These are phyloP conservation scores for Actinomortierella ambigua DNA, from an alignment of 371 early-diverging fungal genomes.

Conservation along the genomic window DNA sequence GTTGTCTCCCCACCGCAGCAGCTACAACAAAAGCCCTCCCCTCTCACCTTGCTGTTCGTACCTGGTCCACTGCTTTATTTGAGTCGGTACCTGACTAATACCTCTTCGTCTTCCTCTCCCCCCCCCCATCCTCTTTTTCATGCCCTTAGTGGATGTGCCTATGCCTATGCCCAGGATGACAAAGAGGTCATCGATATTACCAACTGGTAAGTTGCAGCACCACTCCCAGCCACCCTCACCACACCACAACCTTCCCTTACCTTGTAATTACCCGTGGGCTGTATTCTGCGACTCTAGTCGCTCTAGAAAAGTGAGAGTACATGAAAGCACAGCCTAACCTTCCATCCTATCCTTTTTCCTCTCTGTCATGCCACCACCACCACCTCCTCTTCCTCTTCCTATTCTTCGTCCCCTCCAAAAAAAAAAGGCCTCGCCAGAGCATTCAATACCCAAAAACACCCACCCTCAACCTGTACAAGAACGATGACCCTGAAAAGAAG, in stretches of 20 bases:
- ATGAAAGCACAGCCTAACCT: neutral
- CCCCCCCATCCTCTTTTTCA: neutral
- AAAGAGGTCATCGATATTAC: conserved; percentile 60
- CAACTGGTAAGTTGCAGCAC: conserved; percentile 59
- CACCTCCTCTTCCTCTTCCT: neutral
- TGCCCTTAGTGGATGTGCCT: conserved; percentile 54
- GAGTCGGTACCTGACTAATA: neutral
- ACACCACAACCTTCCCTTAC: neutral
- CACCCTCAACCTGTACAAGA: conserved; percentile 50
- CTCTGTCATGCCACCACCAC: no score
- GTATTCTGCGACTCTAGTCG: no score
- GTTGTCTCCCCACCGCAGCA: no score
- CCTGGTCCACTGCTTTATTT: neutral
- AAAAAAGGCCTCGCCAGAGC: conserved; percentile 64
- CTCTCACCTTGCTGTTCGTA: neutral
- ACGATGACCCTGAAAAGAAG: conserved; percentile 34
- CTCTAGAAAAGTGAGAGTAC: no score
- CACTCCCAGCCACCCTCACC: no score
- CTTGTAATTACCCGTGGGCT: conserved; percentile 1
- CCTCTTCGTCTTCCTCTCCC: neutral
- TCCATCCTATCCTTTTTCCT: no score
- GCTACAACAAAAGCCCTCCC: neutral
- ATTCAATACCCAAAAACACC: conserved; percentile 60
- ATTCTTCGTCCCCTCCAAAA: neutral
- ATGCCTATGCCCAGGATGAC: conserved; percentile 57